Conservation (phyloP, 495 filamentous ascomycete species). For the Aspergillus funiculosus region DNA sequence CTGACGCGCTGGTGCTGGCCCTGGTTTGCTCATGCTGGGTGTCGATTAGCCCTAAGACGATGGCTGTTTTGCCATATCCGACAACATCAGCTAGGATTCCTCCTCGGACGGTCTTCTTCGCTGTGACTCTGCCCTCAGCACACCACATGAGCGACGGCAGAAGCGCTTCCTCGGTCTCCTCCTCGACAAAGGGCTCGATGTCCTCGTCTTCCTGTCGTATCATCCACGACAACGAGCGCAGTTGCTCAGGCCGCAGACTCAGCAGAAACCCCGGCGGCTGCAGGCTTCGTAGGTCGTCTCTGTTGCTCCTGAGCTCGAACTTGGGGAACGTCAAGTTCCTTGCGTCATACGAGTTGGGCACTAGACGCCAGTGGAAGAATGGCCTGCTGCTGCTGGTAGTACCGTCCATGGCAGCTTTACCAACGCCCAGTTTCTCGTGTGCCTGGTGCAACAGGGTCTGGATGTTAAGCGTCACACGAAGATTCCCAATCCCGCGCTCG, state of each 20-base stretch:
- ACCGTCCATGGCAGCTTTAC: too few species aligned
- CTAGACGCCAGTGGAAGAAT: conserved; percentile 45
- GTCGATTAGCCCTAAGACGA: conserved; percentile 62
- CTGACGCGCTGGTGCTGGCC: neutral
- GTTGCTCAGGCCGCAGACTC: conserved; percentile 47
- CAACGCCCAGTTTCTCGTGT: conserved; percentile 34
- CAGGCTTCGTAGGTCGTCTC: conserved; percentile 25
- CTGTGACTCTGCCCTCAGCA: conserved; percentile 48
- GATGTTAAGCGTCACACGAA: conserved; percentile 51
- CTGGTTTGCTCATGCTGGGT: conserved; percentile 26
- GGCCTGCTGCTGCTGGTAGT: conserved; percentile 9
- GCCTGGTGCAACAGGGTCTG: conserved; percentile 53
- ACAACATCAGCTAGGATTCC: conserved; percentile 73
- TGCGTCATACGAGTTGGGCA: conserved; percentile 40
- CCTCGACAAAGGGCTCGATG: conserved; percentile 48
- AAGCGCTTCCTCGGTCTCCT: conserved; percentile 64
- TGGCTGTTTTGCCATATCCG: conserved; percentile 77
- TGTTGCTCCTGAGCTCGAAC: conserved; percentile 44
- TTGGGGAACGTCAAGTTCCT: conserved; percentile 24
- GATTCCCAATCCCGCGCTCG: conserved; percentile 20
- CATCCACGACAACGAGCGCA: conserved; percentile 64
- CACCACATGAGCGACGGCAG: conserved; percentile 55
- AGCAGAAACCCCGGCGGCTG: conserved; percentile 42
- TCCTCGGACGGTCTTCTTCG: conserved; percentile 46
- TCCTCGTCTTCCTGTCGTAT: conserved; percentile 48